phyloP scores from a whole-genome alignment of 2,329 filamentous ascomycete species.

The Neopestalotiopsis sp. region DNA sequence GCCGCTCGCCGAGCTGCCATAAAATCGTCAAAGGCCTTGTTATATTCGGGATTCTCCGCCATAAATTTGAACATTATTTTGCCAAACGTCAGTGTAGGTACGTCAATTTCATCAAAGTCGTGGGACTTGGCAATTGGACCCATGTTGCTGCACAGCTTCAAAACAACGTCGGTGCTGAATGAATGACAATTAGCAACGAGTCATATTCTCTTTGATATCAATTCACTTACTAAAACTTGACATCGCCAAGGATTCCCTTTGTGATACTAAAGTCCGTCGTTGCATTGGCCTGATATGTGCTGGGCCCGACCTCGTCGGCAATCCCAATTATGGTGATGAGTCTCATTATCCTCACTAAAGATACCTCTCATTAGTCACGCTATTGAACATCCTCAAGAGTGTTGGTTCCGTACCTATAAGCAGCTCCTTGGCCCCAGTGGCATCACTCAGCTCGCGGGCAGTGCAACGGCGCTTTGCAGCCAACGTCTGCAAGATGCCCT shows the following conservation, averaged over 20 bases:
- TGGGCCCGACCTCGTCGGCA: constrained; percentile 1
- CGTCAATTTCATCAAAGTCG: neutral
- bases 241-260: constrained; percentile 8
- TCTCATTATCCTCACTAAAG: constrained; percentile 7
- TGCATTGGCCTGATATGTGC: constrained; percentile 11
- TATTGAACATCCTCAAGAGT: neutral
- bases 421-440: neutral
- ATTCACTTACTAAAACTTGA: constrained; percentile 7
- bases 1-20: constrained; percentile 9
- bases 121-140: neutral
- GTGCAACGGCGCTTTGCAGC: neutral
- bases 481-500: constrained; percentile 1
- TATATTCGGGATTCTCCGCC: constrained; percentile 4
- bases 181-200: neutral
- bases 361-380: neutral
- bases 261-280: constrained; percentile 5
- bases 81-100: neutral
- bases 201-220: neutral
- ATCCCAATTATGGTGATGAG: constrained; percentile 7
- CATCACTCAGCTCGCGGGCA: neutral
- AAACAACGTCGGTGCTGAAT: constrained; percentile 1
- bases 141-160: constrained; percentile 13
- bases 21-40: constrained; percentile 7
- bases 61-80: constrained; percentile 5
- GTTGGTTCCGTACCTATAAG: neutral